phyloP scores from a whole-genome alignment of 768 basidiomycete genomes.

The Russula sp. region DNA sequence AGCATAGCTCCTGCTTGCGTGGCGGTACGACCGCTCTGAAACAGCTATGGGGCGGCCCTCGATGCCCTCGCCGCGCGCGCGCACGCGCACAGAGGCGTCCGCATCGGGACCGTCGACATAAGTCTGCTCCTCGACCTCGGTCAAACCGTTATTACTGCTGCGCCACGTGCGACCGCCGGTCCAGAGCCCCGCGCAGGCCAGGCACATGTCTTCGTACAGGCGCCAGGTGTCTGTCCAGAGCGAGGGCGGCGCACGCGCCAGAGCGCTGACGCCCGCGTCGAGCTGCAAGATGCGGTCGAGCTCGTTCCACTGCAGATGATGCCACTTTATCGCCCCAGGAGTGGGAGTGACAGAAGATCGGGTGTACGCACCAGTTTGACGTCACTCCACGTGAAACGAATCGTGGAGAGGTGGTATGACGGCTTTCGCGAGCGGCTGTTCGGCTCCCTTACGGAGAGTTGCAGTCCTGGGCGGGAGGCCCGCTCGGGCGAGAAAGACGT shows the following conservation, averaged over 20 bases:
- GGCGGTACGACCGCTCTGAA: slow-evolving; percentile 14
- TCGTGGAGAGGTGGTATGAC: slow-evolving; percentile 51
- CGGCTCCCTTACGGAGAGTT: slow-evolving; percentile 46
- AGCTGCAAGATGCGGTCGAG: slow-evolving; percentile 62
- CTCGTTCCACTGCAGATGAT: slow-evolving; percentile 61
- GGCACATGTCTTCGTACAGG: slow-evolving; percentile 79
- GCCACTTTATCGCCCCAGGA: neutral
- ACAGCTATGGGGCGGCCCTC: slow-evolving; percentile 42
- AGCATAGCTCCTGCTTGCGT: slow-evolving; percentile 23
- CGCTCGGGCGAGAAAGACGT: slow-evolving; percentile 58
- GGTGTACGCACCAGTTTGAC: slow-evolving; percentile 51
- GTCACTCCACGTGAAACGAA: slow-evolving; percentile 82
- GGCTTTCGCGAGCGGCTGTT: slow-evolving; percentile 34
- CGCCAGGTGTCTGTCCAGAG: slow-evolving; percentile 71
- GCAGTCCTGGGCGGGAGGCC: slow-evolving; percentile 51
- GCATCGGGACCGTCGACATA: neutral
- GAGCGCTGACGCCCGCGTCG: slow-evolving; percentile 31
- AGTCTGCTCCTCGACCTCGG: slow-evolving; percentile 51
- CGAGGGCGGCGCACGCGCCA: neutral
- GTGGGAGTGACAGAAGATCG: neutral
- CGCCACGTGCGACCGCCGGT: slow-evolving; percentile 52
- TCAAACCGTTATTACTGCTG: slow-evolving; percentile 42
- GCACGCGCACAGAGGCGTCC: slow-evolving; percentile 38
- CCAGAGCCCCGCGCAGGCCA: slow-evolving; percentile 81
- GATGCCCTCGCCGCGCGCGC: slow-evolving; percentile 64